Evolutionary conservation across 2,329 filamentous ascomycete genomes (phyloP), one percentile per base, ranked within the genome.

Genomic region (Pleomassaria siparia): DNA sequence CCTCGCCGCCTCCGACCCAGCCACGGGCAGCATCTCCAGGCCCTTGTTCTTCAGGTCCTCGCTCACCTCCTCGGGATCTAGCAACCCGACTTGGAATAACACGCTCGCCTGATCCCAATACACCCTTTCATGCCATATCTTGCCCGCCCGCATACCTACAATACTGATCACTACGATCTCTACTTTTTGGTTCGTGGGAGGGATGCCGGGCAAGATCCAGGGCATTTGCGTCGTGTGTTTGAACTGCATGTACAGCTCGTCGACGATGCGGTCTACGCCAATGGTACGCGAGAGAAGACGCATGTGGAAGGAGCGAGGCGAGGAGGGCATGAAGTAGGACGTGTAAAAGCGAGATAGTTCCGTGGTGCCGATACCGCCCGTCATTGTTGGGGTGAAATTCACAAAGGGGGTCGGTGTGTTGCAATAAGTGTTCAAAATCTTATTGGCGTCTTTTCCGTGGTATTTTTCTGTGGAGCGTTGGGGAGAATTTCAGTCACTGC

Each of bases 91-190:
- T 59, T 84, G 81, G 36, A 83, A 77, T 12, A 85, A 62, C 7
- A 84, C 81, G 40, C 74, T 79, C 9, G 82, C 81, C 56, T 85
- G 82, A 55, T 84, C 82, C 81, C 81, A 85, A 59, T 84, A 84
- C 3, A 83, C 66, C 43, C 82, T 75, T 60, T 85, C 82, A 15
- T 76, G 77, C 63, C 76, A 80, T 11, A 84, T 63, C 53, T 76
- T 78, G 0, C 76, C 78, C 0, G 72, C 80, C 12, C 79, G 67
- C 44, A 84, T 70, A 24, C 75, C 76, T 2, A 84, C 80, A 8
- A 85, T 78, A 43, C 73, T 79, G 1, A 85, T 77, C 2, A 85
- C 63, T 0, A 80, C 75, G 2, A 82, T 72, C 58, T 85, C 80
- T 1, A 85, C 80, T 33, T 74, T 73, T 44, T 78, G 76, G 48